Base-by-base conservation (phyloP, 345 rosid genomes). In the Noccaea bulbosa region DNA sequence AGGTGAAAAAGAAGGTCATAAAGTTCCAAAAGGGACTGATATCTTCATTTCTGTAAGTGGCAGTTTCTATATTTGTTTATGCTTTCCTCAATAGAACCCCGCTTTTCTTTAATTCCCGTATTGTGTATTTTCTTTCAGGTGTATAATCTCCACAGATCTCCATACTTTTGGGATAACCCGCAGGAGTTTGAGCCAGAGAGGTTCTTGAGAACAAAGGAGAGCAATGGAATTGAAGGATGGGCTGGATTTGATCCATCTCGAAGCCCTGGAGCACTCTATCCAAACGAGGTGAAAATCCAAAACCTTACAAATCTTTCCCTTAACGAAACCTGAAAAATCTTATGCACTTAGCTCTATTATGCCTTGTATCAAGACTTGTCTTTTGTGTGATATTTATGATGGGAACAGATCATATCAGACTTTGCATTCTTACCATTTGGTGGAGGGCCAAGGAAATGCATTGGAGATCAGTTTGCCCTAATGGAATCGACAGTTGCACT, bases 391-490 rank as follows among this genome's bases (percentile, higher is more conserved):
- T 41, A 16, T 55, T 55, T 22, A 32, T 65, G 51, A 62, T 62
- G 70, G 69, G 14, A 62, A 75, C 91, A 93, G 98, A 78, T 88
- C 8, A 62, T 85, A 75, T 74, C 97, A 32, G 98, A 93, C 75
- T 93, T 87, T 73, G 88, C 98, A 0, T 88, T 90, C 82, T 77
- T 90, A 75, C 96, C 96, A 11, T 93, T 93, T 27, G 98, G 98
- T 0, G 98, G 97, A 11, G 98, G 98, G 9, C 93, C 94, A 9
- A 83, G 97, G 74, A 93, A 90, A 79, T 93, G 97, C 50, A 89
- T 93, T 1, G 97, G 98, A 48, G 97, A 93, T 79, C 98, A 93
- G 73, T 93, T 93, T 73, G 98, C 98, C 0, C 81, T 93, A 5
- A 90, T 88, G 98, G 98, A 93, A 71, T 88, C 92, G 11, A 88